These are phyloP conservation scores for Diddensiella caesifluorescens DNA, from an alignment of 805 yeast genomes.

Conservation along the genomic window DNA sequence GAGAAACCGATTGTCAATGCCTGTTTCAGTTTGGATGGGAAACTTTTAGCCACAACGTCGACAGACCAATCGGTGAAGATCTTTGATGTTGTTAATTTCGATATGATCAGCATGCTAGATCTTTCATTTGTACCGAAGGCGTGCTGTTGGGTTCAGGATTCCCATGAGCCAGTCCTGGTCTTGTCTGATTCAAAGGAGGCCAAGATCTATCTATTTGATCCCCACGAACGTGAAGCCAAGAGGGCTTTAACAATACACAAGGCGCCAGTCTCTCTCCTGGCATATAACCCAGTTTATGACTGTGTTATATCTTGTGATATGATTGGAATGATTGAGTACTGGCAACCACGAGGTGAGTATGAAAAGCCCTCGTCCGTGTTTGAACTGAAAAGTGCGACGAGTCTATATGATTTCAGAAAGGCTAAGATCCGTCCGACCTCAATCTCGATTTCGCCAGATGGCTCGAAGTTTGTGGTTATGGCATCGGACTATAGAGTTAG, in stretches of 20 bases:
- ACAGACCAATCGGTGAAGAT: constrained; percentile 26
- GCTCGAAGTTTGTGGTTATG: constrained; percentile 29
- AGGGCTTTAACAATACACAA: constrained; percentile 23
- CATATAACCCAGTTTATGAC: constrained; percentile 24
- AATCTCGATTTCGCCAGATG: constrained; percentile 27
- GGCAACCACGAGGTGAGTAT: constrained; percentile 27
- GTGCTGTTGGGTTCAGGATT: constrained; percentile 25
- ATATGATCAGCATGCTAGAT: constrained; percentile 34
- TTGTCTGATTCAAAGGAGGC: constrained; percentile 20
- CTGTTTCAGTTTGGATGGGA: constrained; percentile 23
- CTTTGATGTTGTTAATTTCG: constrained; percentile 35
- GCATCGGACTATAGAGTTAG: constrained; percentile 32
- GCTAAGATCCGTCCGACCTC: constrained; percentile 27
- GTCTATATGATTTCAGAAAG: constrained; percentile 36
- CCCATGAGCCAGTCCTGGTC: constrained; percentile 15
- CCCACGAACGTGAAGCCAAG: constrained; percentile 16
- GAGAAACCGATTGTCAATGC: constrained; percentile 18
- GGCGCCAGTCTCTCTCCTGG: constrained; percentile 23
- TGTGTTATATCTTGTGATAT: constrained; percentile 30
- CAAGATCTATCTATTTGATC: constrained; percentile 24
- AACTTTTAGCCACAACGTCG: constrained; percentile 28
- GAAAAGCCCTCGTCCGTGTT: constrained; percentile 28
- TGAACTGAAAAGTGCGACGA: constrained; percentile 38
- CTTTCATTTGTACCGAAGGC: constrained; percentile 28
- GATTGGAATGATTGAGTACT: constrained; percentile 36